Conservation (phyloP, 352 stramenopile genomes). For the Plasmopara viticola region DNA sequence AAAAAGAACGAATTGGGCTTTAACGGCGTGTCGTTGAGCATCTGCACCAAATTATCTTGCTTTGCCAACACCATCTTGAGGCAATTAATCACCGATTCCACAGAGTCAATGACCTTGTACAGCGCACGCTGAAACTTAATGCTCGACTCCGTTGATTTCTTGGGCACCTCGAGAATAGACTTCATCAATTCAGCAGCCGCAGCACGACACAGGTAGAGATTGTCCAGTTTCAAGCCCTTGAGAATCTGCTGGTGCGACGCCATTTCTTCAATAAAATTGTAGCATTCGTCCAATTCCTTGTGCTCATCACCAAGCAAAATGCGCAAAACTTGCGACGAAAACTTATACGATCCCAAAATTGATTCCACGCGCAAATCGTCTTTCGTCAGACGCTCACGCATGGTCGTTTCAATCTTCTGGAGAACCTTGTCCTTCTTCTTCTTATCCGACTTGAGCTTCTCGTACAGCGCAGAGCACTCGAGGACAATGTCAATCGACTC, state of each 20-base stretch:
- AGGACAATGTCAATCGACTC: slow-evolving; percentile 83
- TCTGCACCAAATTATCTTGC: slow-evolving; percentile 76
- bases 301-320: slow-evolving; percentile 80
- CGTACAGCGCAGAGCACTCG: slow-evolving; percentile 68
- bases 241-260: slow-evolving; percentile 63
- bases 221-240: slow-evolving; percentile 73
- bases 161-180: slow-evolving; percentile 72
- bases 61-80: slow-evolving; percentile 79
- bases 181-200: slow-evolving; percentile 76
- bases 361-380: slow-evolving; percentile 76
- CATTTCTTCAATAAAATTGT: slow-evolving; percentile 82
- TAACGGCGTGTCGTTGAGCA: slow-evolving; percentile 75
- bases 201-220: slow-evolving; percentile 59
- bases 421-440: slow-evolving; percentile 85
- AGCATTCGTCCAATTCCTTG: slow-evolving; percentile 76
- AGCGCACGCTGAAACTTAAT: slow-evolving; percentile 83
- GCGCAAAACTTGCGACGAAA: slow-evolving; percentile 74
- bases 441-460: slow-evolving; percentile 77
- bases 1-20: slow-evolving; percentile 87
- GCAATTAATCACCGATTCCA: slow-evolving; percentile 73
- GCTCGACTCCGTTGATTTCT: slow-evolving; percentile 57
- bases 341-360: slow-evolving; percentile 83
- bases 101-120: slow-evolving; percentile 80
- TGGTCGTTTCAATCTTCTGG: slow-evolving; percentile 80
- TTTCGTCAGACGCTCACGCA: slow-evolving; percentile 76